These are phyloP conservation scores for Magnolia officinalis DNA, from an alignment of 164 flowering plant species.

Conservation along the genomic window DNA sequence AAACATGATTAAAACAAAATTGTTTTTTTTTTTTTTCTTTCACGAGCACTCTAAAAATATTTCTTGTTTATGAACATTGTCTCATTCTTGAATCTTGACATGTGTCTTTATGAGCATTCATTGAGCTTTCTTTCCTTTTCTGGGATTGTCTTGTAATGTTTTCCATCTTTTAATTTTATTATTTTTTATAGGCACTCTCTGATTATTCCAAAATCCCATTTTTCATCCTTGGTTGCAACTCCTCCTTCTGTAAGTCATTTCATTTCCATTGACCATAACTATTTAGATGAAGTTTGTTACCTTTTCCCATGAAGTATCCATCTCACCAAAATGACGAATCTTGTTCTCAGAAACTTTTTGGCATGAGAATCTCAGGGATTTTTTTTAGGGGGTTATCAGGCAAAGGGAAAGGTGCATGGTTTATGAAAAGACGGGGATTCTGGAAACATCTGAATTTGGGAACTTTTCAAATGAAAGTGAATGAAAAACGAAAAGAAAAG, in stretches of 20 bases:
- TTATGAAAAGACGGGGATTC: not conserved
- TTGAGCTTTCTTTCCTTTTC: no score
- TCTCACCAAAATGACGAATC: not conserved
- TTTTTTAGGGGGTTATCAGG: not conserved
- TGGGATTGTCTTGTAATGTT: not conserved
- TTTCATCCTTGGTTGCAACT: slow-evolving; percentile 66
- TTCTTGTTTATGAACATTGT: not conserved
- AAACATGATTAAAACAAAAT: not conserved
- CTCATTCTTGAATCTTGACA: not conserved
- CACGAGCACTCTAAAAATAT: no score
- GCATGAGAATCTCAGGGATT: not conserved
- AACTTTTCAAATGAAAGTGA: not conserved
- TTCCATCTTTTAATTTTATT: not conserved
- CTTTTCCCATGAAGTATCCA: not conserved
- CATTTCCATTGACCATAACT: not conserved
- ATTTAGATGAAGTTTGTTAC: not conserved
- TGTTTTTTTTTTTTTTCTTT: no score
- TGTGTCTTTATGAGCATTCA: no score
- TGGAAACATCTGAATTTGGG: not conserved
- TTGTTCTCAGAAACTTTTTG: not conserved
- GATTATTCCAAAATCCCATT: slow-evolving; percentile 82
- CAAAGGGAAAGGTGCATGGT: not conserved
- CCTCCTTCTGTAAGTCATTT: slow-evolving; percentile 78
- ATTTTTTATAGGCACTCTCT: slow-evolving; percentile 68
- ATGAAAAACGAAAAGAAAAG: not conserved